Evolutionary conservation across 1,139 yeast genomes (phyloP).

Genomic region (Protomyces lactucae-debilis): DNA sequence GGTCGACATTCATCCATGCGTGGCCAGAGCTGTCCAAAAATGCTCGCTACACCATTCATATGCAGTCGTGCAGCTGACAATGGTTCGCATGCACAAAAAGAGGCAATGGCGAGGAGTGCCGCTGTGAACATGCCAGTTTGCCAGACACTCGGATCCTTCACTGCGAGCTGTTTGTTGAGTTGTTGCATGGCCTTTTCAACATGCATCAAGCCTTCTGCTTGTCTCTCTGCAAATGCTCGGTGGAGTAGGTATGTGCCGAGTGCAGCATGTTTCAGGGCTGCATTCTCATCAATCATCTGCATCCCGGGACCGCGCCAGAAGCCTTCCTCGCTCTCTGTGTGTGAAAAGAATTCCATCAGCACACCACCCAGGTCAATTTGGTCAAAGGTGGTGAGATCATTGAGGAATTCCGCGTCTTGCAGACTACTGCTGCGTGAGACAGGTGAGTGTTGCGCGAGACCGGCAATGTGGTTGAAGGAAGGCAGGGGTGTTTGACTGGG

Average conservation of each 20-base stretch:
- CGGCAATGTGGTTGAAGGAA: background rate
- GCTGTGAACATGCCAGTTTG: background rate
- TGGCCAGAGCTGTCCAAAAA: background rate
- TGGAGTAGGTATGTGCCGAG: background rate
- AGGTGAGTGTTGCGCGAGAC: background rate
- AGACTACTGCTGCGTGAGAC: background rate
- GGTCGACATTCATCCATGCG: background rate
- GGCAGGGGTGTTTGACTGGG: background rate
- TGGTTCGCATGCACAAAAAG: background rate
- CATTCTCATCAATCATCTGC: background rate
- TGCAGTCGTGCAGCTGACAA: background rate
- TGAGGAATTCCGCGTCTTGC: background rate
- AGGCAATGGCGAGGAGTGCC: background rate
- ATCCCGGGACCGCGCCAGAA: background rate
- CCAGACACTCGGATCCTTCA: background rate
- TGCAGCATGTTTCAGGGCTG: background rate
- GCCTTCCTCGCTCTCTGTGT: background rate
- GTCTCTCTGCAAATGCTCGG: background rate
- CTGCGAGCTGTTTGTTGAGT: background rate
- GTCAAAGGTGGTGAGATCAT: background rate
- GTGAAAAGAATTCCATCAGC: background rate
- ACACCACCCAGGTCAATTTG: background rate
- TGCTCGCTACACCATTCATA: background rate
- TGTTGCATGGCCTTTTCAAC: background rate
- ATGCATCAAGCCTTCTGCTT: background rate